Evolutionary conservation across 2,329 filamentous ascomycete genomes (phyloP).

Genomic region (Pseudogymnoascus sp.): DNA sequence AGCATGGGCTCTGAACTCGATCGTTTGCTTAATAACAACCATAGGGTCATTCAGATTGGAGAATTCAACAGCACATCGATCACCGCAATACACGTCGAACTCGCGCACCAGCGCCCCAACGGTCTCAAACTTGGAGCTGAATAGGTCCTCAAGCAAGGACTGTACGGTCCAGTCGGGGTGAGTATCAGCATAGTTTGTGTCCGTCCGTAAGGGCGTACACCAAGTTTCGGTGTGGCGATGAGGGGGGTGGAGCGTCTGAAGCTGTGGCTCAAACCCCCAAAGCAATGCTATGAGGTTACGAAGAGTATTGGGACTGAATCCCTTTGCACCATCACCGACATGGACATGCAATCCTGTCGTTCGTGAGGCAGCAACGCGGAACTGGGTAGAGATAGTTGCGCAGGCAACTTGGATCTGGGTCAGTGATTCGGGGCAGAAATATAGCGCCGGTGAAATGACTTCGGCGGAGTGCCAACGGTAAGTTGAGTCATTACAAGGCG

Average conservation of each 20-base stretch:
- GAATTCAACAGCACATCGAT: not conserved
- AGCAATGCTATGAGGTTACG: conserved; percentile 25
- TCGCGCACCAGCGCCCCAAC: not conserved
- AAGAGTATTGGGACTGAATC: conserved; percentile 22
- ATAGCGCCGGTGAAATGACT: conserved; percentile 17
- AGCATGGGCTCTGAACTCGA: conserved; percentile 25
- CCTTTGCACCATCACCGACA: conserved; percentile 23
- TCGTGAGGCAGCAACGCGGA: conserved; percentile 21
- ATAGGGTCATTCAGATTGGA: not conserved
- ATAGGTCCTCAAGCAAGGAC: not conserved
- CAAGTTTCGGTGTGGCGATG: not conserved
- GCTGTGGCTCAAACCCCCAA: conserved; percentile 25
- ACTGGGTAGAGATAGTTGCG: conserved; percentile 12
- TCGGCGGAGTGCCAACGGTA: conserved; percentile 17
- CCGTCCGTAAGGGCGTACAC: not conserved
- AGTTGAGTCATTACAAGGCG: not conserved
- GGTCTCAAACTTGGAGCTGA: not conserved
- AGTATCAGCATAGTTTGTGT: not conserved
- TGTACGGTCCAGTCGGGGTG: not conserved
- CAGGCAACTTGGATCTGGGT: conserved; percentile 12
- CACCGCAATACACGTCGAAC: not conserved
- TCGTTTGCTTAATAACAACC: conserved; percentile 12
- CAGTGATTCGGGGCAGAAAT: conserved; percentile 12
- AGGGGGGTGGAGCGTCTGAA: conserved; percentile 24
- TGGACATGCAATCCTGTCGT: conserved; percentile 28